Conservation (phyloP, 2,329 filamentous ascomycete species). For the Coniochaeta ligniaria region DNA sequence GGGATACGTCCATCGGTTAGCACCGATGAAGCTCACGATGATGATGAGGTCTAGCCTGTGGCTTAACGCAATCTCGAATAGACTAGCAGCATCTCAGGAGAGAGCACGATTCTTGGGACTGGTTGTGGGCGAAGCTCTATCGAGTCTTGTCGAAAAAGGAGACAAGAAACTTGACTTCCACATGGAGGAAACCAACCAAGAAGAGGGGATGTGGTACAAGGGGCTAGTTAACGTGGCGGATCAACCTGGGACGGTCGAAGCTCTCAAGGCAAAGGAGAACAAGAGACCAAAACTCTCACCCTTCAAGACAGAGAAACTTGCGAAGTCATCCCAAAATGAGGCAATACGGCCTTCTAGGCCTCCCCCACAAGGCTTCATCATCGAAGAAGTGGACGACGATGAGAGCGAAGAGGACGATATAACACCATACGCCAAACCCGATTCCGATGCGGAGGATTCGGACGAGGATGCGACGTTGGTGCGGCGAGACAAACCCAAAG, state of each 20-base stretch:
- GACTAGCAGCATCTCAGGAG: constrained; percentile 68
- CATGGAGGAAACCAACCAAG: constrained; percentile 66
- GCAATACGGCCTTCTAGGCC: constrained; percentile 17
- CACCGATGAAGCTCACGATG: constrained; percentile 59
- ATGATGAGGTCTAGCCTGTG: constrained; percentile 67
- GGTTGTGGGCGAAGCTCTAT: constrained; percentile 70
- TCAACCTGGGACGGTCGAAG: constrained; percentile 47
- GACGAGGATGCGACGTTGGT: constrained; percentile 89
- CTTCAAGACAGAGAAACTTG: constrained; percentile 13
- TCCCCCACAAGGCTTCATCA: constrained; percentile 39
- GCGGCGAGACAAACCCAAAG: constrained; percentile 70
- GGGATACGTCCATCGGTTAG: constrained; percentile 64
- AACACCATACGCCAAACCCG: constrained; percentile 73
- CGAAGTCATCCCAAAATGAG: constrained; percentile 14
- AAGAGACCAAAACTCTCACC: constrained; percentile 4
- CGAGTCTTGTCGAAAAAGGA: constrained; percentile 55
- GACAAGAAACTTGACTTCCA: constrained; percentile 76
- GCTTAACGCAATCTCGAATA: constrained; percentile 74
- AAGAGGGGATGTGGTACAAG: constrained; percentile 72
- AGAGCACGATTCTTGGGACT: constrained; percentile 81
- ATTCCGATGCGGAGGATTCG: constrained; percentile 83
- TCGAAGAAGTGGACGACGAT: constrained; percentile 59
- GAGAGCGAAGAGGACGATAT: constrained; percentile 61
- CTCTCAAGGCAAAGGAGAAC: constrained; percentile 27
- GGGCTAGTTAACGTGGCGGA: constrained; percentile 58